These are phyloP conservation scores for Dactylellina drechsleri DNA, from an alignment of 2,329 filamentous ascomycete species.

Conservation along the genomic window DNA sequence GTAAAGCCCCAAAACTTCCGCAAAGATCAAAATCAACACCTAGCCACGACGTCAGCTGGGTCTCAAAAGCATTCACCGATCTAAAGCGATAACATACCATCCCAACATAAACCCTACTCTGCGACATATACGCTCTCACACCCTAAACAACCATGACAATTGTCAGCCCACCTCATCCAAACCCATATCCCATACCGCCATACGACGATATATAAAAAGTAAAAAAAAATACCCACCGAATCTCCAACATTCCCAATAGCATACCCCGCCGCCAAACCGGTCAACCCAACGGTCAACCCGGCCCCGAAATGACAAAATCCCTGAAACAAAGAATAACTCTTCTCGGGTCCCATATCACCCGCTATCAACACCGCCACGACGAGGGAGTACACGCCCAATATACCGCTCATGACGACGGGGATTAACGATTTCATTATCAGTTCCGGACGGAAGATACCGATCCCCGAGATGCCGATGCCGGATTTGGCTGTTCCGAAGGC, in stretches of 20 bases:
- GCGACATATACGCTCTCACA: conserved; percentile 93
- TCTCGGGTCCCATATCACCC: conserved; percentile 77
- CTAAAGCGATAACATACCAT: conserved; percentile 86
- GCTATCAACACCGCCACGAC: conserved; percentile 97
- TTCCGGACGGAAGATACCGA: conserved; percentile 84
- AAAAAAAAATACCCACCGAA: conserved; percentile 68
- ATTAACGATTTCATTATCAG: conserved; percentile 79
- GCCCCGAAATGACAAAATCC: conserved; percentile 94
- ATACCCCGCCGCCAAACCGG: conserved; percentile 92
- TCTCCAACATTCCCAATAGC: conserved; percentile 96
- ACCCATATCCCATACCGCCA: too few species aligned
- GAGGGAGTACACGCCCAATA: conserved; percentile 96
- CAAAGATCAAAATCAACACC: conserved; percentile 74
- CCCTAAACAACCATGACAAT: conserved; percentile 60
- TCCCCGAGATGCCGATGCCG: conserved; percentile 85
- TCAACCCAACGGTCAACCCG: conserved; percentile 88
- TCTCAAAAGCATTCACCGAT: not conserved
- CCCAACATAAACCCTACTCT: conserved; percentile 94
- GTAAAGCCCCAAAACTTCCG: conserved; percentile 94
- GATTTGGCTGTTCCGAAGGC: conserved; percentile 86
- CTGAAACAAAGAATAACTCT: conserved; percentile 82
- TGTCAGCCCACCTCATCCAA: too few species aligned
- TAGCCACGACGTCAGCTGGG: conserved; percentile 13
- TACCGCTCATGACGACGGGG: conserved; percentile 95
- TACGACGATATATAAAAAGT: too few species aligned